Evolutionary conservation across 202 grass and related monocot genomes (phyloP).

Genomic region (Elaeis oleifera): DNA sequence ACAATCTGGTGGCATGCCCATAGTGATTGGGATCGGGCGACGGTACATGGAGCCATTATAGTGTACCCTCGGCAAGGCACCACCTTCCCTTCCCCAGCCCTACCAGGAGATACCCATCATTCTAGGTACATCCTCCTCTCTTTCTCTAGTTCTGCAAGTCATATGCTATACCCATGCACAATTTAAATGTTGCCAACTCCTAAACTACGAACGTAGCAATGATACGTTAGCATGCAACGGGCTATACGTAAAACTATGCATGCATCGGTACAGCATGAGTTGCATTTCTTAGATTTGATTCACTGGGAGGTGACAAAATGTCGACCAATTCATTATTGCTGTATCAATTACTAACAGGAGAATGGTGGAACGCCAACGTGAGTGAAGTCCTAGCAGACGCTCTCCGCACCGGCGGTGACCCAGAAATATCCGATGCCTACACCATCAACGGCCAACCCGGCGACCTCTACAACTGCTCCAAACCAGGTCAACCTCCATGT

Average conservation of each 20-base stretch:
- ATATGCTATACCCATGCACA: too few species aligned
- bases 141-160: too few species aligned
- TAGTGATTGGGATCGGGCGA: slow-evolving; percentile 44
- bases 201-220: too few species aligned
- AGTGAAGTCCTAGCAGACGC: slow-evolving; percentile 16
- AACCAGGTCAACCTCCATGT: neutral
- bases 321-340: neutral
- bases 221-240: too few species aligned
- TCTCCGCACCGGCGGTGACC: slow-evolving; percentile 15
- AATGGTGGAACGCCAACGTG: slow-evolving; percentile 54
- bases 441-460: slow-evolving; percentile 76
- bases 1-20: slow-evolving; percentile 73
- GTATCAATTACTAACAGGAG: slow-evolving; percentile 11
- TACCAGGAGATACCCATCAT: slow-evolving; percentile 54
- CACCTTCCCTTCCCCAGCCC: slow-evolving; percentile 34
- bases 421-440: slow-evolving; percentile 35
- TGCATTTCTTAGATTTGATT: too few species aligned
- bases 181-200: too few species aligned
- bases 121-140: slow-evolving; percentile 25
- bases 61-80: slow-evolving; percentile 38
- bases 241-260: too few species aligned
- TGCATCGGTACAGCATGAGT: too few species aligned
- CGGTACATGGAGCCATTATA: slow-evolving; percentile 55
- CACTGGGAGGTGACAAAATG: neutral
- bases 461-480: slow-evolving; percentile 54